A percentile compares a stretch with the other conserved stretches of the same genome.
These are phyloP conservation scores for Xylaria curta DNA, from an alignment of 495 filamentous ascomycete genomes.

Conservation along the genomic window DNA sequence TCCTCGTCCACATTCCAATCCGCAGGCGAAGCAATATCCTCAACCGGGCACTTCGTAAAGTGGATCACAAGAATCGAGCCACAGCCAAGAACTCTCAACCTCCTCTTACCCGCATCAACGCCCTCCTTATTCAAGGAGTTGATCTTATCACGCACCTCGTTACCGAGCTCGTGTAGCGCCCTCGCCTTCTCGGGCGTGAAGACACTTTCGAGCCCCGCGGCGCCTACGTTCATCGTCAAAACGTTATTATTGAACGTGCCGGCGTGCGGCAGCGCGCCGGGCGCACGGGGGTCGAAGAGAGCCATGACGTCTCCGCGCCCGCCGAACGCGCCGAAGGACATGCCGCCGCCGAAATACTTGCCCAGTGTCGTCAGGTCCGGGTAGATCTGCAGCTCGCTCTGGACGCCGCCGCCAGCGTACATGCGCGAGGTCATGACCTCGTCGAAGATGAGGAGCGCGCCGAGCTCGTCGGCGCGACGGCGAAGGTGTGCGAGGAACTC, in stretches of 20 bases:
- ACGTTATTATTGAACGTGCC: constrained; percentile 76
- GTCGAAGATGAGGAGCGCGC: constrained; percentile 64
- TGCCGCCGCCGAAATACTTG: constrained; percentile 69
- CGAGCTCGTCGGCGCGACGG: constrained; percentile 40
- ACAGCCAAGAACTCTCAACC: constrained; percentile 47
- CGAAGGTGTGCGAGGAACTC: constrained; percentile 53
- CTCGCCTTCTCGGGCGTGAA: constrained; percentile 49
- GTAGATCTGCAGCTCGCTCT: constrained; percentile 46
- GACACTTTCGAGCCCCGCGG: constrained; percentile 49
- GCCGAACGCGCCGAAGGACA: constrained; percentile 69
- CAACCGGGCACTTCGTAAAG: constrained; percentile 36
- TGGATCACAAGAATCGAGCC: constrained; percentile 56
- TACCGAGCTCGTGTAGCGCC: constrained; percentile 48
- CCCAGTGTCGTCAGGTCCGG: constrained; percentile 68
- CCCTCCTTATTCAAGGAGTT: constrained; percentile 17
- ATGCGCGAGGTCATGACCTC: constrained; percentile 71
- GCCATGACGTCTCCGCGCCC: constrained; percentile 60
- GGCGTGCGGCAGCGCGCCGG: constrained; percentile 53
- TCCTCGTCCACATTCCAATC: constrained; percentile 38
- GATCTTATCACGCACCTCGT: constrained; percentile 44
- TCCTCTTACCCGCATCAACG: constrained; percentile 12
- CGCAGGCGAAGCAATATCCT: constrained; percentile 34
- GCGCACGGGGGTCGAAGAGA: constrained; percentile 58
- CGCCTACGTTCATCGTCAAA: constrained; percentile 63
- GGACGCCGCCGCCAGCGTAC: constrained; percentile 51